Conservation (phyloP, 352 stramenopile genomes). For the Phytophthora cryptogea region DNA sequence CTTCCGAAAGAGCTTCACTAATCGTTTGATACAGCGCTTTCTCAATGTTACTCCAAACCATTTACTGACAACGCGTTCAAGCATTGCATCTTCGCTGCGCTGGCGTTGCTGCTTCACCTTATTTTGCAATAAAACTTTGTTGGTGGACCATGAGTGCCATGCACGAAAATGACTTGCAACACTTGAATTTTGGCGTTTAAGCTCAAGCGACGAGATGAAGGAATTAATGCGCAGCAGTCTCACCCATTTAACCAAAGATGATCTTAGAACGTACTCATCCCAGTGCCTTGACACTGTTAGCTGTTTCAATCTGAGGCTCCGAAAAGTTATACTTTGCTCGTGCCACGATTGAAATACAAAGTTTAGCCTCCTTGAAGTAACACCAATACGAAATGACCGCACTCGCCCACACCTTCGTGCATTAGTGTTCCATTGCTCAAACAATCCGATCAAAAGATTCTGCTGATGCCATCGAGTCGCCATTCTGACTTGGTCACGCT, state of each 20-base stretch:
- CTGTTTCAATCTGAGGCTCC: conserved; percentile 1
- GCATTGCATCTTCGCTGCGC: conserved; percentile 2
- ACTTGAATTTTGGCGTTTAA: conserved; percentile 12
- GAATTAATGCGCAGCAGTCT: conserved; percentile 9
- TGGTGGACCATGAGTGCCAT: conserved; percentile 19
- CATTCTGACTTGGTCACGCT: conserved; percentile 5
- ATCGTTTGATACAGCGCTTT: conserved; percentile 38
- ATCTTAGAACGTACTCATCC: conserved; percentile 3
- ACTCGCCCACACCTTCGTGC: neutral
- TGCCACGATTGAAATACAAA: conserved; percentile 11
- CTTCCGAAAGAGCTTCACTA: conserved; percentile 51
- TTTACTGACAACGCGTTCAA: conserved; percentile 19
- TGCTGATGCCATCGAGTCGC: conserved; percentile 20
- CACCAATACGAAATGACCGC: conserved; percentile 1
- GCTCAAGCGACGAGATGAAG: conserved; percentile 3
- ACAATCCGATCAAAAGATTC: conserved; percentile 6
- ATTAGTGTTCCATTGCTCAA: conserved; percentile 11
- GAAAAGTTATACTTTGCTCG: neutral
- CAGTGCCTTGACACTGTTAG: conserved; percentile 14
- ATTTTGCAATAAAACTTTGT: neutral
- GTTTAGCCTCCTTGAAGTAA: conserved; percentile 7
- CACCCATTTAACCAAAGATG: conserved; percentile 17
- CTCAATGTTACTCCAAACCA: conserved; percentile 38
- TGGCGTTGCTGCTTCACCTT: conserved; percentile 6
- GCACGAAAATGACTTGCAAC: conserved; percentile 15